These are phyloP conservation scores for Podaxis rugospora DNA, from an alignment of 768 basidiomycete genomes.

Conservation along the genomic window DNA sequence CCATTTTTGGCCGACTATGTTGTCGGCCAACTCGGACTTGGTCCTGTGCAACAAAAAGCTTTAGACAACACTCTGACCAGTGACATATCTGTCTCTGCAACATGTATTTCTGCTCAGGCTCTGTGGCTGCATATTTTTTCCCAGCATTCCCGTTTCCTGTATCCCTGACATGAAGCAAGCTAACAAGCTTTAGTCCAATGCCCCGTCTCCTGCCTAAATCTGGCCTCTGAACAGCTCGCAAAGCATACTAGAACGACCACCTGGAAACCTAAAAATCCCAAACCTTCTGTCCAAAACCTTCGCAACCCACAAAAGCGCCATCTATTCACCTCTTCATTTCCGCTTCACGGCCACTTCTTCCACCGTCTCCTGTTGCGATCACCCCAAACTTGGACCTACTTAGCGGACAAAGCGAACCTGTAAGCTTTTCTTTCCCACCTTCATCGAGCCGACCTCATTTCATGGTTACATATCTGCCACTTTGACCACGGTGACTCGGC, in stretches of 20 bases:
- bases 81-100: not conserved
- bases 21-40: not conserved
- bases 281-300: not conserved
- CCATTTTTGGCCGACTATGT: slow-evolving; percentile 6
- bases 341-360: not conserved
- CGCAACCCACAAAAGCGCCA: no score
- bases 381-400: not conserved
- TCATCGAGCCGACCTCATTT: not conserved
- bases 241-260: not conserved
- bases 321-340: slow-evolving; percentile 4
- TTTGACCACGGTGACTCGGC: not conserved
- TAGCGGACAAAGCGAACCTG: not conserved
- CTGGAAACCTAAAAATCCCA: not conserved
- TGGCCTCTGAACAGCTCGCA: not conserved
- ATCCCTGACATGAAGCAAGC: not conserved
- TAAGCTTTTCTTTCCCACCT: not conserved
- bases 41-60: not conserved
- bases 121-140: not conserved
- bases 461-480: not conserved
- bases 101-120: not conserved
- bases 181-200: not conserved
- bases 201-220: not conserved
- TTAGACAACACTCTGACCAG: not conserved
- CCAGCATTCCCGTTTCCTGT: not conserved
- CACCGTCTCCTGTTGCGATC: not conserved